Percentiles rank a stretch among this genome's conserved stretches.
Conservation (phyloP, 179 eudicot genomes). For the Sideroxylon spinosum region DNA sequence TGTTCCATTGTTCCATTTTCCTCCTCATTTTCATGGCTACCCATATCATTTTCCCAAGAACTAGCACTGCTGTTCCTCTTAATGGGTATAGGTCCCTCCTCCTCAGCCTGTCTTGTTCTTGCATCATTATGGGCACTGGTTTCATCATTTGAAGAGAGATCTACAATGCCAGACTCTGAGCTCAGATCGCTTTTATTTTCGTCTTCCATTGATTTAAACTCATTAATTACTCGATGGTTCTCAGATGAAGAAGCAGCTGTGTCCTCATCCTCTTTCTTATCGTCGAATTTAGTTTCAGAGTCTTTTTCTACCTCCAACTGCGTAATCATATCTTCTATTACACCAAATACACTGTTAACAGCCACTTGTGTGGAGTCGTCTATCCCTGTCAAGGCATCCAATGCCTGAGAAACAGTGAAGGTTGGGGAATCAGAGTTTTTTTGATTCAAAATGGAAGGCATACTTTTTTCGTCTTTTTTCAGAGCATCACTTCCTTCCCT, state of each 20-base stretch:
- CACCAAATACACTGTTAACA: constrained; percentile 86
- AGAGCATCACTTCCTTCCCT: constrained; percentile 34
- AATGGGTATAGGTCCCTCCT: constrained; percentile 22
- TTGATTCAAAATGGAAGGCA: constrained; percentile 37
- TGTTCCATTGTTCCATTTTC: constrained; percentile 20
- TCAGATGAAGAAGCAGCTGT: constrained; percentile 21
- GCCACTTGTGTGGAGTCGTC: constrained; percentile 98
- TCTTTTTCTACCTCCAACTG: constrained; percentile 59
- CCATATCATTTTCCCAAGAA: constrained; percentile 13
- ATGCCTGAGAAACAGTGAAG: constrained; percentile 73
- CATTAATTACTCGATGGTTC: constrained; percentile 19
- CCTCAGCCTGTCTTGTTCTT: constrained; percentile 28
- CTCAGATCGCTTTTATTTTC: constrained; percentile 24
- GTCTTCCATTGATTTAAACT: constrained; percentile 22
- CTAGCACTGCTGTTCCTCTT: constrained; percentile 19
- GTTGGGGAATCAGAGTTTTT: constrained; percentile 29
- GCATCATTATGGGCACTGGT: constrained; percentile 40
- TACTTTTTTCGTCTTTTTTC: constrained; percentile 40
- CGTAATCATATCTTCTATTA: constrained; percentile 76
- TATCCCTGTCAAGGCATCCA: constrained; percentile 73
- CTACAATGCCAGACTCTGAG: constrained; percentile 16
- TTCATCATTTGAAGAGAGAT: constrained; percentile 18
- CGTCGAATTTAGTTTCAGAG: constrained; percentile 23
- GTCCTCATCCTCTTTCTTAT: constrained; percentile 27
- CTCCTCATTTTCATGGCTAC: constrained; percentile 15